Evolutionary conservation across 108 stramenopile genomes (phyloP), one percentile per base, ranked within the genome.

Genomic region (Pseudonitzschia multiseries): DNA sequence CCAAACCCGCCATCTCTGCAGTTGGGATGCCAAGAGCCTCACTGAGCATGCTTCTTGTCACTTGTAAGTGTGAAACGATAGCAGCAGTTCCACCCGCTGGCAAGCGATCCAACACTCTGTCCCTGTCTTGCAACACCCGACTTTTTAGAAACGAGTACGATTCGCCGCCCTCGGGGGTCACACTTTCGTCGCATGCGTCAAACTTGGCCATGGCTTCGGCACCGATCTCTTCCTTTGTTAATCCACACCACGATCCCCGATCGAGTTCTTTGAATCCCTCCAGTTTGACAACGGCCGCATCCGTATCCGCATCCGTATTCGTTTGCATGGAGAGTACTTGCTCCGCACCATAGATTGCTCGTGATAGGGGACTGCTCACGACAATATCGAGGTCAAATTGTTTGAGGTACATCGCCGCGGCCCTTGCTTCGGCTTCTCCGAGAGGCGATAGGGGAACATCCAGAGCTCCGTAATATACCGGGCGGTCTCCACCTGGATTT

Each of bases 141-240:
- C 68, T n/a, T 75, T 91, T 92, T 31, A 92, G 74, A 65, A 78
- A 65, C 1, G 83, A 71, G 64, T 86, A 90, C 32, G 89, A 90
- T 79, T 96, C 95, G 51, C 95, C 95, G 53, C 88, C 88, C 62
- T 87, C 81, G 14, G 95, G 95, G 32, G 95, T 96, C 21, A 87
- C 87, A 59, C 78, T 82, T 77, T 87, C 84, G 65, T 96, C 95
- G 59, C 92, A 92, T 0, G 87, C 88, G 74, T 96, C 89, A 70
- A 93, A 96, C 64, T 82, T 75, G 3, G 81, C 84, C 80, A 93
- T 83, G 1, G 57, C 59, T 26, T 88, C 91, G 0, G 57, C 50
- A 24, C 95, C 95, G 51, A 96, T 96, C 72, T 93, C 92, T 14
- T 88, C 95, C 69, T 79, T 79, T 18, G 80, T 81, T 59, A 73